Conservation (phyloP, 306 rosid genomes). For the Cicer yamashitae region DNA sequence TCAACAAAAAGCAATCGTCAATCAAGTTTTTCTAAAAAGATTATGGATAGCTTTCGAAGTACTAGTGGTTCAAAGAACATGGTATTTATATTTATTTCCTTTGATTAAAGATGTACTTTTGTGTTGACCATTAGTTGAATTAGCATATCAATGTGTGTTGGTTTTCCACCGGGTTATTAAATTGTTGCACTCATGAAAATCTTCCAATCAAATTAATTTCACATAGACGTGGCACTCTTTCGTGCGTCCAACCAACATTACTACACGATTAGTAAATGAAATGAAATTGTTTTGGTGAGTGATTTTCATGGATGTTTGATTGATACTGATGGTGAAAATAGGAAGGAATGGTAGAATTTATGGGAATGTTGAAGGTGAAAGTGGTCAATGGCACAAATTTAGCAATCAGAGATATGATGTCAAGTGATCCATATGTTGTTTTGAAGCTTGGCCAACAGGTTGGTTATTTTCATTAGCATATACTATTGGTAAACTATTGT, state of each 20-base stretch:
- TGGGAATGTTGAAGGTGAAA: slow-evolving; percentile 87
- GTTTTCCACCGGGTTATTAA: slow-evolving; percentile 10
- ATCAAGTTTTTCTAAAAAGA: slow-evolving; percentile 61
- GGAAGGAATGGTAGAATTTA: slow-evolving; percentile 80
- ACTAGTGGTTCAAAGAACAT: slow-evolving; percentile 50
- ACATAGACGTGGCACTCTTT: neutral
- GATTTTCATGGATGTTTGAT: slow-evolving; percentile 41
- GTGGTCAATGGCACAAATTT: slow-evolving; percentile 84
- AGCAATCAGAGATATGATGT: slow-evolving; percentile 93
- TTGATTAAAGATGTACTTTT: slow-evolving; percentile 30
- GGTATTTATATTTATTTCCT: slow-evolving; percentile 55
- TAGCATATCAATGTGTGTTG: slow-evolving; percentile 19
- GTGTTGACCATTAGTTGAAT: slow-evolving; percentile 1
- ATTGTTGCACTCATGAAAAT: slow-evolving; percentile 7
- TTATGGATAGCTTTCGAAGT: slow-evolving; percentile 59
- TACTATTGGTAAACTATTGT: slow-evolving; percentile 33
- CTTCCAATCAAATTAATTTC: slow-evolving; percentile 17
- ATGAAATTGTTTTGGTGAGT: slow-evolving; percentile 17
- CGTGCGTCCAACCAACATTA: slow-evolving; percentile 32
- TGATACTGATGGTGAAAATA: slow-evolving; percentile 53
- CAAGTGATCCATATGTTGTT: slow-evolving; percentile 94
- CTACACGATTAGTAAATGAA: slow-evolving; percentile 20
- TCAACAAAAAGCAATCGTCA: slow-evolving; percentile 50
- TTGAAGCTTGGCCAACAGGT: slow-evolving; percentile 92
- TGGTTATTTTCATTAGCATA: slow-evolving; percentile 34